A percentile compares a stretch with the other conserved stretches of the same genome.
Evolutionary conservation across 2,329 filamentous ascomycete genomes (phyloP).

Genomic region (Fusarium tricinctum): DNA sequence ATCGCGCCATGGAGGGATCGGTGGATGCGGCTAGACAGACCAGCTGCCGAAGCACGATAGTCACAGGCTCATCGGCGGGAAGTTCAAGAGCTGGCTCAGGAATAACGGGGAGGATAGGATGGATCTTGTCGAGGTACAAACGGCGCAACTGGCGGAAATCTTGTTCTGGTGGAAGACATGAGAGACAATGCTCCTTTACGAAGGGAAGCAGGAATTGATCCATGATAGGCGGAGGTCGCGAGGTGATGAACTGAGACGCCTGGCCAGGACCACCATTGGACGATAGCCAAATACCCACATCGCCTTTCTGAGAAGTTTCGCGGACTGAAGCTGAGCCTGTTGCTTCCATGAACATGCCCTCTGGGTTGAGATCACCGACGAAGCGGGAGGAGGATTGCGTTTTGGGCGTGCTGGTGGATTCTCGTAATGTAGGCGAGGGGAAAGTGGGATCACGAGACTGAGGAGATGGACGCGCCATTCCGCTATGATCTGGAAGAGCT

Average conservation of each 20-base stretch:
- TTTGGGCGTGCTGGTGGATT: conserved; percentile 43
- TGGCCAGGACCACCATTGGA: conserved; percentile 49
- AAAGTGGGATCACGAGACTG: conserved; percentile 31
- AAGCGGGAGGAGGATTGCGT: conserved; percentile 61
- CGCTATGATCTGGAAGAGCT: conserved; percentile 27
- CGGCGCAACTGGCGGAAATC: conserved; percentile 62
- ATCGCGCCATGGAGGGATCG: conserved; percentile 60
- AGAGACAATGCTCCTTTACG: conserved; percentile 61
- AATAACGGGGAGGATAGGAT: conserved; percentile 68
- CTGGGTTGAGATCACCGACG: conserved; percentile 71
- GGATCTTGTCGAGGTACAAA: conserved; percentile 66
- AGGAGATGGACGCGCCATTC: conserved; percentile 13
- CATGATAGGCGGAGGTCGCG: conserved; percentile 56
- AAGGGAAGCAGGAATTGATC: conserved; percentile 60
- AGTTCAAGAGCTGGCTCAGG: conserved; percentile 55
- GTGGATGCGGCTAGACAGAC: conserved; percentile 68
- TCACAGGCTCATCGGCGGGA: conserved; percentile 52
- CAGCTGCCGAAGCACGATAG: conserved; percentile 65
- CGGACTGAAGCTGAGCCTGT: conserved; percentile 56
- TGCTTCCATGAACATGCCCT: conserved; percentile 71
- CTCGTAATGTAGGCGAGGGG: conserved; percentile 19
- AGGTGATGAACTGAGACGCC: conserved; percentile 56
- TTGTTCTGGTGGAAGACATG: conserved; percentile 61
- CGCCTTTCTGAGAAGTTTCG: conserved; percentile 62
- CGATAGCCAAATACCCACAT: conserved; percentile 69